Evolutionary conservation across 257 asterid species (phyloP), one percentile per base, ranked within the genome.

Genomic region (Solanum tarapatanum): DNA sequence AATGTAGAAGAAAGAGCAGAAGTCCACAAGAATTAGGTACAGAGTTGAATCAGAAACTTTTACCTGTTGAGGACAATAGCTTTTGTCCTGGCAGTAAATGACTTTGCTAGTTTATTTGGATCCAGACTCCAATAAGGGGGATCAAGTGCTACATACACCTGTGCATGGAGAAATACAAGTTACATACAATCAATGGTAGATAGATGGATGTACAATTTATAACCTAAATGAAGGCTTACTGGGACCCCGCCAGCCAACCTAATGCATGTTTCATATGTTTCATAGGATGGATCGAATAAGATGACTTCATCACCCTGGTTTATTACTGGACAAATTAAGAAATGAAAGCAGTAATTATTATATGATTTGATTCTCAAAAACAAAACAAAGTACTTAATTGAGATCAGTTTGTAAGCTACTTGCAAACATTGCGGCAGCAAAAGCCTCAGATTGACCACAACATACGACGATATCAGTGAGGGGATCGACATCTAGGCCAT

Each of bases 401-500:
- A 51, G 62, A 43, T 43, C 51, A 51, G 60, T 48, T 14, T 58
- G 66, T 19, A 58, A 41, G 35, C 85, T 94, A 95, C 99, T 89
- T 72, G 98, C 96, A 75, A 96, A 94, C 90, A 94, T 92, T 32
- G 99, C 60, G 4, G 98, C 96, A 30, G 98, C 96, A 90, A 96
- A 94, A 37, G 99, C 98, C 95, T 94, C 99, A 0, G 99, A 93
- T 90, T 95, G 99, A 36, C 99, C 99, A 73, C 99, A 96, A 83
- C 98, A 93, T 39, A 96, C 88, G 69, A 93, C 98, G n/a, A 96
- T 83, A 86, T 95, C 98, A 32, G 92, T 90, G 2, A 90, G 84
- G 60, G 98, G 96, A 85, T 96, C 95, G 69, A 94, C 89, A 68
- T 86, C 83, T 41, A 96, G 87, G 84, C 95, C 96, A 26, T 95